Evolutionary conservation across 352 stramenopile genomes (phyloP).

Genomic region (Pythium sukuiense): DNA sequence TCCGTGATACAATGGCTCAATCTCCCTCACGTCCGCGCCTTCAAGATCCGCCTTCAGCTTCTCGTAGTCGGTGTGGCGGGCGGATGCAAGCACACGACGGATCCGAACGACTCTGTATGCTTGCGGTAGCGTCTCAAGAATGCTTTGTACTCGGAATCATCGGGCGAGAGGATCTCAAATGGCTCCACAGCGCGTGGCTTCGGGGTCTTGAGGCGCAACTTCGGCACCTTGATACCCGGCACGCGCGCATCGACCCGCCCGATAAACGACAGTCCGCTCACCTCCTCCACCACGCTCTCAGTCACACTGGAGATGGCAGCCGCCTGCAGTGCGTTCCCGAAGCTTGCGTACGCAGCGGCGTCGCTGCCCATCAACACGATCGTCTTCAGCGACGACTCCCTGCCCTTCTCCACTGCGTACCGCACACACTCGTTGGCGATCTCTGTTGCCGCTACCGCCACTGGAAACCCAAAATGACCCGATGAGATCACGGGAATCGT

Average conservation of each 20-base stretch:
- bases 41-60: not conserved
- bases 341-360: slow-evolving; percentile 31
- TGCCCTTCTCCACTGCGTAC: slow-evolving; percentile 25
- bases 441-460: slow-evolving; percentile 34
- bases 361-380: slow-evolving; percentile 48
- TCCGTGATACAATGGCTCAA: not conserved
- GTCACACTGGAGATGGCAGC: no score
- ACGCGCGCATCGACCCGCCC: no score
- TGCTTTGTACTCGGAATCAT: slow-evolving; percentile 8
- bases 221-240: no score
- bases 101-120: not conserved
- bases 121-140: not conserved
- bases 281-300: not conserved
- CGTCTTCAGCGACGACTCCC: slow-evolving; percentile 8
- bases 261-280: no score
- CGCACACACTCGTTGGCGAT: slow-evolving; percentile 38
- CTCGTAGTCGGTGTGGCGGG: not conserved
- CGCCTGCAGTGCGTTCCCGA: slow-evolving; percentile 22
- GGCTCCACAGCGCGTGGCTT: not conserved
- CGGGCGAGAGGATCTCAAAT: not conserved
- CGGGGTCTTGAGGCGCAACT: no score
- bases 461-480: slow-evolving; percentile 47
- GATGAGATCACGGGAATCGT: slow-evolving; percentile 47
- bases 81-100: not conserved
- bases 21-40: not conserved